Base-by-base conservation (phyloP, 352 stramenopile genomes). In the Phytopythium vexans region DNA sequence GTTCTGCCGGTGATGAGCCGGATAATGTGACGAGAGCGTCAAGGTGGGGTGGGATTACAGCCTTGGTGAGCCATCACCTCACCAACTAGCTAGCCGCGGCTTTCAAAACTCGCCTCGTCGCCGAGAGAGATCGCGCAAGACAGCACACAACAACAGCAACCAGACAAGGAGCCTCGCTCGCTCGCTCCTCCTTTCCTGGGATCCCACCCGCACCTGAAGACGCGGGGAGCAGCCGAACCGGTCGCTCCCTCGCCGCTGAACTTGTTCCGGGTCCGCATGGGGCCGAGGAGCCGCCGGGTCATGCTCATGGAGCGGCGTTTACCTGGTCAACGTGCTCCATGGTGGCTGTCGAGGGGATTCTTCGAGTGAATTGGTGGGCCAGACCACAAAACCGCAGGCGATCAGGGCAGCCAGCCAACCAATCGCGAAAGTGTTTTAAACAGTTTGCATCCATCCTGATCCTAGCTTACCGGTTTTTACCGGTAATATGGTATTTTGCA, bases 291-390 rank as follows among this genome's bases (percentile, higher is more conserved):
- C 21, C 21, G 21, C 21, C 21, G 21, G 21, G 21, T 27, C 21
- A 27, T 27, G 21, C 21, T 27, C 21, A 27, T 27, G 21, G 21
- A 27, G 53, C 45, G 21, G n/a, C 42, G 49, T 37, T 50, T 89
- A 89, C 79, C 78, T 89, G 79, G 55, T 89, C 79, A 82, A 89
- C 70, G 77, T 89, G 79, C 76, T 89, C 79, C 79, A 89, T 89
- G 61, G 68, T 87, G 46, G 70, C 66, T 33, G 72, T 72, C 66
- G 61, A 73, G 64, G 65, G 66, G 58, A 68, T 74, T 74, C 59
- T 37, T 27, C 21, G 21, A 27, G 21, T 27, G 21, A 27, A 27
- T 27, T 27, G 21, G 21, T 27, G 21, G 21, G 21, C 21, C 21
- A 27, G 21, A 27, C 21, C 21, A 27, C 21, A 27, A 27, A 27